Percentiles rank a stretch among this genome's conserved stretches.
These are phyloP conservation scores for Colletotrichum tanaceti DNA, from an alignment of 2,329 filamentous ascomycete species.

Conservation along the genomic window DNA sequence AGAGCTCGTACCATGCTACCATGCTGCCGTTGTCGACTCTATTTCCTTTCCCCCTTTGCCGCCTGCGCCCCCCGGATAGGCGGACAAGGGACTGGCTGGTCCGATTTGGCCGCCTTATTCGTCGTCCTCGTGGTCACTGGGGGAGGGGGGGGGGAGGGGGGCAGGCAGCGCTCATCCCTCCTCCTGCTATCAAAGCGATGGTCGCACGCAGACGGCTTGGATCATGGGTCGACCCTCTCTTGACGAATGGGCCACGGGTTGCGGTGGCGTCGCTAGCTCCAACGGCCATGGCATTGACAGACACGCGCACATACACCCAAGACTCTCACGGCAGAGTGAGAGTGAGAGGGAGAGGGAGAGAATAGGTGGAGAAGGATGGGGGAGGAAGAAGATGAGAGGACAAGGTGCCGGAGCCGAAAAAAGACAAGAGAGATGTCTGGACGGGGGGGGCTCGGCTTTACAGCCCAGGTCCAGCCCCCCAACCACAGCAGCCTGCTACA, in stretches of 20 bases:
- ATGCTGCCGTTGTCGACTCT: slow-evolving; percentile 22
- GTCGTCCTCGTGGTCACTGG: slow-evolving; percentile 18
- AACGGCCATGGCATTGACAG: slow-evolving; percentile 9
- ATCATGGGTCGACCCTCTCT: slow-evolving; percentile 30
- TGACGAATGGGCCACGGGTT: slow-evolving; percentile 19
- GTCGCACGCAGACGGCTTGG: slow-evolving; percentile 37
- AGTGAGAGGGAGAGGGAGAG: neutral
- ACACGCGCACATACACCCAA: neutral
- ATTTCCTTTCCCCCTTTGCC: slow-evolving; percentile 2
- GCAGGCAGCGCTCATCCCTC: slow-evolving; percentile 9
- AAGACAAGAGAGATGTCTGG: neutral
- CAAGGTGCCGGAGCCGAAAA: slow-evolving; percentile 10
- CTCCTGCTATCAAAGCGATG: slow-evolving; percentile 27
- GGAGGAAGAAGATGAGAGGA: neutral
- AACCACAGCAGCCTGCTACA: neutral
- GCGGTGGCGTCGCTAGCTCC: slow-evolving; percentile 30
- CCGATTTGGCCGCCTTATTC: neutral
- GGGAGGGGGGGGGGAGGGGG: no score
- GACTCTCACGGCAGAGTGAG: slow-evolving; percentile 2
- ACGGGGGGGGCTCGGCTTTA: neutral
- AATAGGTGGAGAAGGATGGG: neutral
- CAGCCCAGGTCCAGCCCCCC: slow-evolving; percentile 3
- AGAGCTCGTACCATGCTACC: slow-evolving; percentile 26
- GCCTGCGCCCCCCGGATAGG: slow-evolving; percentile 3
- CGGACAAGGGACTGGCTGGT: slow-evolving; percentile 4